Evolutionary conservation across 495 filamentous ascomycete genomes (phyloP).

Genomic region (Neurospora tetrasperma): DNA sequence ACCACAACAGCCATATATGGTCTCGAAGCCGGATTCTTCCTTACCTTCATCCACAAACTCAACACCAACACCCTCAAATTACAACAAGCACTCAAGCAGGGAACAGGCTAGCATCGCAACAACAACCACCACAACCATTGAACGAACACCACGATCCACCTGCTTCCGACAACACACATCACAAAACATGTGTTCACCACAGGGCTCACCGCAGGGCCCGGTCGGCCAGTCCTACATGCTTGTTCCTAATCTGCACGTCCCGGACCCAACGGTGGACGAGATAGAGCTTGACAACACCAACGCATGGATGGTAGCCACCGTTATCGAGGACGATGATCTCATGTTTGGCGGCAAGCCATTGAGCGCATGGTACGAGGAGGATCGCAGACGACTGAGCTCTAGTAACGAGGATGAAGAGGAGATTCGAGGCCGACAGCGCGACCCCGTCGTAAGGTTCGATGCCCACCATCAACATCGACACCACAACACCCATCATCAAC

Average conservation of each 20-base stretch:
- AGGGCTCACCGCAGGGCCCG: slow-evolving; percentile 15
- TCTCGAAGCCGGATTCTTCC: background rate
- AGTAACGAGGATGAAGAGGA: slow-evolving; percentile 30
- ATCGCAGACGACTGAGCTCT: slow-evolving; percentile 27
- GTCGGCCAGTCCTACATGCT: slow-evolving; percentile 27
- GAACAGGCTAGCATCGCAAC: background rate
- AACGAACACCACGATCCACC: background rate
- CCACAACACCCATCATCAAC: slow-evolving; percentile 6
- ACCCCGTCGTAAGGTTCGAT: slow-evolving; percentile 11
- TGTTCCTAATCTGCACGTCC: slow-evolving; percentile 18
- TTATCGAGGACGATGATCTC: slow-evolving; percentile 47
- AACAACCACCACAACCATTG: background rate
- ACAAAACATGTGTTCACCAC: slow-evolving; percentile 18
- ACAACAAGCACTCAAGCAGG: background rate
- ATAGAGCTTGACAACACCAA: slow-evolving; percentile 22
- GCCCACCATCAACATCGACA: slow-evolving; percentile 10
- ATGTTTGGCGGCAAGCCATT: slow-evolving; percentile 48
- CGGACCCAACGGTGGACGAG: slow-evolving; percentile 28
- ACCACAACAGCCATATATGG: background rate
- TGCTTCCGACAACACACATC: background rate
- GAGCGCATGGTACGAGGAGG: slow-evolving; percentile 47
- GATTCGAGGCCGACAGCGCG: slow-evolving; percentile 32
- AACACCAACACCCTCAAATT: background rate
- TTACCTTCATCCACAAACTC: background rate
- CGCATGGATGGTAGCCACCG: slow-evolving; percentile 41